Percentiles rank a stretch among this genome's conserved stretches.
Conservation (phyloP, 129 eudicot genomes). For the Chrysanthemum lavandulifolium region DNA sequence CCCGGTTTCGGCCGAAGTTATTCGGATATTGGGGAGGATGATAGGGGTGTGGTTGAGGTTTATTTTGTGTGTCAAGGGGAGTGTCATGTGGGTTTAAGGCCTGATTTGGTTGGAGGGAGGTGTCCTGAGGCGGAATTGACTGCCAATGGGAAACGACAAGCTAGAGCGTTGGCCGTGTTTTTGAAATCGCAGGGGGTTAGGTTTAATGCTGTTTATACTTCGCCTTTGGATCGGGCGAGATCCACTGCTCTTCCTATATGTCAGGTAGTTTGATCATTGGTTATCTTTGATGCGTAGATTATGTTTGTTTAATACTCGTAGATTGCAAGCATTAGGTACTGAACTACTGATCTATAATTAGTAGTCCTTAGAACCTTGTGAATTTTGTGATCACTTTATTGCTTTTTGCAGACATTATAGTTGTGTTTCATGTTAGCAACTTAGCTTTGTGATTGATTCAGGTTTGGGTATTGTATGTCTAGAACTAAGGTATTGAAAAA, state of each 20-base stretch:
- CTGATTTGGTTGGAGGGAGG: slow-evolving; percentile 87
- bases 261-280: slow-evolving; percentile 45
- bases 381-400: too few relatives aligned
- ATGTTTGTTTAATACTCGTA: background rate
- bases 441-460: too few relatives aligned
- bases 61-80: slow-evolving; percentile 83
- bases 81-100: slow-evolving; percentile 79
- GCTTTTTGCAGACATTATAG: background rate
- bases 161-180: slow-evolving; percentile 87
- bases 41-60: slow-evolving; percentile 56
- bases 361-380: too few relatives aligned
- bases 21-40: slow-evolving; percentile 55
- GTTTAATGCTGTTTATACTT: slow-evolving; percentile 77
- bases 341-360: too few relatives aligned
- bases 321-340: too few relatives aligned
- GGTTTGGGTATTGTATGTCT: background rate
- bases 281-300: background rate
- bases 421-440: background rate
- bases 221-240: slow-evolving; percentile 94
- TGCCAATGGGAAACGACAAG: slow-evolving; percentile 81
- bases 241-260: slow-evolving; percentile 76
- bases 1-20: slow-evolving; percentile 47
- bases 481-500: background rate
- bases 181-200: slow-evolving; percentile 84
- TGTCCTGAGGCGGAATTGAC: slow-evolving; percentile 81